Base-by-base conservation (phyloP, 192 early-diverging fungal genomes). In the Kickxella alabastrina region DNA sequence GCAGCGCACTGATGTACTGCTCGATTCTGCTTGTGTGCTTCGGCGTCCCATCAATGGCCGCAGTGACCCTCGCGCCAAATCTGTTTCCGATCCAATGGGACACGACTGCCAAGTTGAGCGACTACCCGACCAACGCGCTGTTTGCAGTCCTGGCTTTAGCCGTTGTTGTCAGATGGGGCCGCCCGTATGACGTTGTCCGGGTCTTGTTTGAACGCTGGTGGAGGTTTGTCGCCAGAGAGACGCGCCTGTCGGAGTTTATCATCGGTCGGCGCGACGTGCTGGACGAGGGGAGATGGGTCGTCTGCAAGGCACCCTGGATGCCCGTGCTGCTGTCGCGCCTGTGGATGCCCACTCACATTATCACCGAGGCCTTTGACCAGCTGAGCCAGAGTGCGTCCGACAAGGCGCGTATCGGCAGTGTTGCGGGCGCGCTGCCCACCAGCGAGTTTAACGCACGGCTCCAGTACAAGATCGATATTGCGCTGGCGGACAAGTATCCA, bases 241-340 rank as follows among this genome's bases (percentile, higher is more conserved):
- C 91, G 24, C 83, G 92, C 1, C 61, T 98, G 43, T 83, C 86
- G 1, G 85, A 87, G 40, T 96, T 96, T 62, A 78, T 98, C 64
- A 82, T 95, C 52, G 90, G 87, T 12, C 74, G 65, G 34, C 75
- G 83, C 14, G 63, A 68, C 49, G 57, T 78, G 10, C 80, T 83
- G 9, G 93, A 97, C 58, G 92, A 96, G 63, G 85, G 86, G 15
- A 51, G 48, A 8, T 80, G 83, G 69, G 68, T 79, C 3, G 59
- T 81, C 26, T 65, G 63, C 9, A 66, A 74, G 10, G 59, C 50
- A 21, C 81, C 86, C 13, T 79, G 79, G 72, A 23, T 87, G 9
- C 64, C 77, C 10, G 54, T 75, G 6, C 45, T 60, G 22, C 72
- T 74, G 29, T 75, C 83, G 28, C 48, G 59, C 2, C 40, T 61